Evolutionary conservation across 345 rosid species (phyloP), one percentile per base, ranked within the genome.

Genomic region (Geranium brycei): DNA sequence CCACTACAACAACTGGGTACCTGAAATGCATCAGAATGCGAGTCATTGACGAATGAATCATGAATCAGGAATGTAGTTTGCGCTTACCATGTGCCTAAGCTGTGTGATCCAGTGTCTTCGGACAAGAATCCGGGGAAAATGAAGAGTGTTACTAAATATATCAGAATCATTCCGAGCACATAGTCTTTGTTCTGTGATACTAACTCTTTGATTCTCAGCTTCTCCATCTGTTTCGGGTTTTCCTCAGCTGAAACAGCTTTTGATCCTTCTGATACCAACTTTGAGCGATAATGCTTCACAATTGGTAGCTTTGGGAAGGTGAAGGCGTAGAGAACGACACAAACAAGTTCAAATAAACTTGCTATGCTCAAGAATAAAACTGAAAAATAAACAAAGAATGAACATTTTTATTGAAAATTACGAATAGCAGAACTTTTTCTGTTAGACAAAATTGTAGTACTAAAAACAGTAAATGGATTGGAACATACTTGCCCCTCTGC

Each of bases 71-170:
- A 23, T 23, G 28, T 23, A 23, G 28, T 1, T 23, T 23, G 2
- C 12, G 7, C 17, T 17, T 76, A 89, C 96, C 98, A 91, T 51
- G 71, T 66, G 0, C 95, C 95, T 47, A 89, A 66, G 31, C 80
- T 30, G 65, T 91, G 95, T 18, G 78, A 68, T 64, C 98, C 98
- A 4, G 92, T 89, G 69, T 87, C 83, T 73, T 91, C 95, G 4
- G 82, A 87, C 55, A 91, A 76, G 69, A 89, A 91, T 58, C 98
- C 96, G 0, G 95, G 95, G 71, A 91, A 89, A 75, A 91, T 89
- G 2, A 23, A 23, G 28, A 23, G 28, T 23, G 28, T 23, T 23
- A 23, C 28, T 23, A 23, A 23, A 23, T 23, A 23, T 23, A 23
- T 23, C 28, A 23, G 28, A 23, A 92, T 84, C 67, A 91, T 31